phyloP scores from a whole-genome alignment of 2,329 filamentous ascomycete species.

The Knoxdaviesia capensis region DNA sequence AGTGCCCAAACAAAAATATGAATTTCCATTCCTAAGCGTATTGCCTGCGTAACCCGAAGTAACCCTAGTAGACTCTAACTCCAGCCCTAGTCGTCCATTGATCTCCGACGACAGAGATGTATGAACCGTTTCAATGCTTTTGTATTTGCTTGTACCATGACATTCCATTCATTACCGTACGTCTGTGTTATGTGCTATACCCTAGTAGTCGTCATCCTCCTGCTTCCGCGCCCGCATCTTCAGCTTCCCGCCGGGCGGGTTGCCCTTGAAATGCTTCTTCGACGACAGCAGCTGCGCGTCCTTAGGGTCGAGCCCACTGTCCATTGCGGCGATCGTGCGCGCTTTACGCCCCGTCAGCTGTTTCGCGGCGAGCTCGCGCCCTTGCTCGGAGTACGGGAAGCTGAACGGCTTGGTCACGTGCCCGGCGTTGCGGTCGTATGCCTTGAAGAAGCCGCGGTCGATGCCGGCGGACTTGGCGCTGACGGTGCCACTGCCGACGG shows the following conservation, averaged over 20 bases:
- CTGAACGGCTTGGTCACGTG: constrained; percentile 68
- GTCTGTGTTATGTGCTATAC: neutral
- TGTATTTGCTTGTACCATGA: too few species aligned
- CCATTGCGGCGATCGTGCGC: constrained; percentile 58
- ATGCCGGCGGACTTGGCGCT: constrained; percentile 59
- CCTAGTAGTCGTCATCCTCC: constrained; percentile 11
- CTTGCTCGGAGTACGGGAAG: constrained; percentile 74
- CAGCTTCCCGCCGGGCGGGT: constrained; percentile 37
- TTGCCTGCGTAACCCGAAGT: too few species aligned
- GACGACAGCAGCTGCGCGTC: constrained; percentile 45
- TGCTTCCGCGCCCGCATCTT: constrained; percentile 24
- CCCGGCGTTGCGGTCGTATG: constrained; percentile 36
- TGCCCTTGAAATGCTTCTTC: constrained; percentile 94
- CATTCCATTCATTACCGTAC: too few species aligned
- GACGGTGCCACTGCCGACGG: constrained; percentile 12
- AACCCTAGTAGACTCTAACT: too few species aligned
- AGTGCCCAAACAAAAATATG: too few species aligned
- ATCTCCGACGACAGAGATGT: too few species aligned
- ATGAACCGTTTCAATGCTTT: too few species aligned
- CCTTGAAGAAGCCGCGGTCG: constrained; percentile 77
- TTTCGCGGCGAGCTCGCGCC: constrained; percentile 32
- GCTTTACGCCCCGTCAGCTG: constrained; percentile 68
- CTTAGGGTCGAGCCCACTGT: constrained; percentile 66
- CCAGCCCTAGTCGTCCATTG: too few species aligned
- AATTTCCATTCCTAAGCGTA: too few species aligned